Conservation (phyloP, 75 land plant species). For the Cupressus sempervirens region DNA sequence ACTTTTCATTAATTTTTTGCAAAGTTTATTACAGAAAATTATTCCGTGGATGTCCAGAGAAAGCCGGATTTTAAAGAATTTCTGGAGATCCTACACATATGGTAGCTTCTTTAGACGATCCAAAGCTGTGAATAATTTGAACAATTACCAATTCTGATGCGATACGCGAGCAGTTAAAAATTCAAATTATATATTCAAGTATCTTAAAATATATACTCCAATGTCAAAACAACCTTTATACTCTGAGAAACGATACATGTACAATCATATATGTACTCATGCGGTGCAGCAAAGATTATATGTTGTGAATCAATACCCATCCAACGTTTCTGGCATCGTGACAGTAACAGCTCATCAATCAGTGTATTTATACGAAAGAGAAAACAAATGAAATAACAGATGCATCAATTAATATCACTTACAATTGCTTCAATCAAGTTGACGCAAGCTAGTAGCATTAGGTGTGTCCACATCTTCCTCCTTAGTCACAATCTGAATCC, state of each 20-base stretch:
- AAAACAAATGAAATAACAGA: background rate
- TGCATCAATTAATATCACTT: background rate
- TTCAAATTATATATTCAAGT: background rate
- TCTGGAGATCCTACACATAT: background rate
- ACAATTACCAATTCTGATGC: background rate
- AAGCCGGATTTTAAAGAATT: background rate
- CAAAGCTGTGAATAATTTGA: background rate
- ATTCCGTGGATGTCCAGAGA: background rate
- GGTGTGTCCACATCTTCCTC: conserved; percentile 26
- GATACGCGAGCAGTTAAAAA: background rate
- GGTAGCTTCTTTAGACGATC: background rate
- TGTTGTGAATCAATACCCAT: background rate
- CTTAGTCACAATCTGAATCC: conserved; percentile 28
- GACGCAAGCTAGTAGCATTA: conserved; percentile 20
- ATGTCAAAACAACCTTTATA: background rate
- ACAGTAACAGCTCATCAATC: background rate
- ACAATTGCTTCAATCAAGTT: background rate
- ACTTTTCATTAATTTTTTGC: background rate
- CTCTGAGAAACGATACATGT: background rate
- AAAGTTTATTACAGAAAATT: background rate
- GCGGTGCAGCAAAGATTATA: background rate
- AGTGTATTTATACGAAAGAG: background rate
- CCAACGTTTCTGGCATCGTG: background rate
- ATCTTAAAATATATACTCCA: background rate
- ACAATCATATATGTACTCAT: background rate